These are phyloP conservation scores for Pyrus hybrid DNA, from an alignment of 331 rosid genomes.

Conservation along the genomic window DNA sequence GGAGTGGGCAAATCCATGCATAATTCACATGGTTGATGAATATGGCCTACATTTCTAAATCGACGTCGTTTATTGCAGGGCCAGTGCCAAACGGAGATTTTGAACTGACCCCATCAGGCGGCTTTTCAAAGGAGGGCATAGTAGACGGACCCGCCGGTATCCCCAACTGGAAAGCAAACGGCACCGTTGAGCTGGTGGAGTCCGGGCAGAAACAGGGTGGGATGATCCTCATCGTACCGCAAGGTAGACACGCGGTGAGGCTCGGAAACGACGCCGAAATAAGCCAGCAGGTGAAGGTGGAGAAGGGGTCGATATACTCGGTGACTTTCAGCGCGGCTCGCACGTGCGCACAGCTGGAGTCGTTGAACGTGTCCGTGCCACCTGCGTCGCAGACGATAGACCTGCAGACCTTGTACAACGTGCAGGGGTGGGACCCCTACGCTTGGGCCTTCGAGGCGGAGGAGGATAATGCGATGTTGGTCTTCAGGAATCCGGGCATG, in stretches of 20 bases:
- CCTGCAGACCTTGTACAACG: slow-evolving; percentile 76
- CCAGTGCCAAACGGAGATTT: slow-evolving; percentile 73
- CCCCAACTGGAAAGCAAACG: slow-evolving; percentile 71
- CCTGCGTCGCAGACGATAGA: slow-evolving; percentile 82
- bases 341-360: slow-evolving; percentile 86
- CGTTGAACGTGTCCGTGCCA: slow-evolving; percentile 68
- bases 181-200: slow-evolving; percentile 73
- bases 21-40: too few relatives aligned
- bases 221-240: slow-evolving; percentile 90
- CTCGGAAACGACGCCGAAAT: slow-evolving; percentile 91
- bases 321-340: slow-evolving; percentile 93
- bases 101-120: slow-evolving; percentile 53
- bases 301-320: slow-evolving; percentile 67
- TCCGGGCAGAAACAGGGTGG: slow-evolving; percentile 90
- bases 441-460: slow-evolving; percentile 69
- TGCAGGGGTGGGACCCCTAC: slow-evolving; percentile 95
- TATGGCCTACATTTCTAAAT: neutral
- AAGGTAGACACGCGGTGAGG: slow-evolving; percentile 86
- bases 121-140: slow-evolving; percentile 52
- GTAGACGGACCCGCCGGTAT: slow-evolving; percentile 41
- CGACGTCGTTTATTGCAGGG: slow-evolving; percentile 26
- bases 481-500: slow-evolving; percentile 80
- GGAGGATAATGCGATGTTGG: slow-evolving; percentile 38
- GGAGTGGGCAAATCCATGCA: too few relatives aligned
- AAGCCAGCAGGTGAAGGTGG: slow-evolving; percentile 68